Base-by-base conservation (phyloP, 2,329 filamentous ascomycete species). In the Cytospora schulzeri region DNA sequence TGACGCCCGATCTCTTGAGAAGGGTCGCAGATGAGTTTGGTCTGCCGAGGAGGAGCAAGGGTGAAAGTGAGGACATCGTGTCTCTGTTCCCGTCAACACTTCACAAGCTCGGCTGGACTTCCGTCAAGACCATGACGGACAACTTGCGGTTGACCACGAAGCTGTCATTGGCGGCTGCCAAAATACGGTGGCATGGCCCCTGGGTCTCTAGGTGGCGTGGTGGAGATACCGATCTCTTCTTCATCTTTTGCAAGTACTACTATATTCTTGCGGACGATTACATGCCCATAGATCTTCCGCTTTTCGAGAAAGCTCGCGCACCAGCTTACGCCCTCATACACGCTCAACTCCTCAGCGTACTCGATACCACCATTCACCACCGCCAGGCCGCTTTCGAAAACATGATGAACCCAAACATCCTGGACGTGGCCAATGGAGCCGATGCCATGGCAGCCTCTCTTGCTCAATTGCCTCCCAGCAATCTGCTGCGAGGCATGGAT, bases 171-270 rank as follows among this genome's bases (percentile, higher is more conserved):
- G 85, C 88, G 33, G 86, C 90, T 6, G 83, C 87, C 33, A 87
- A 89, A 68, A 88, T 96, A n/a, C 81, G 88, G 52, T 97, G 93
- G 93, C 87, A 90, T 71, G 91, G 92, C 1, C 88, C 88, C 0
- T 97, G 93, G 93, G 81, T 91, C 9, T 86, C 90, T 48, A 87
- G 92, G 66, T 97, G 93, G 93, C 89, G 87, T 67, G 93, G 93
- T 17, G 87, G 88, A 2, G 93, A 97, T 70, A 96, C 91, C 4
- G 93, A 97, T 72, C 80, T 97, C 38, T 92, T 97, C 73, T 97
- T 94, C 77, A 90, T 96, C 53, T 97, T 97, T 72, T 87, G 88
- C 78, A 97, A 96, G 76, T 89, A 95, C 73, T 96, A 91, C 71
- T 91, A 94, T 74, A 84, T 94, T 24, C 81, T 97, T 3, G 83